Percentiles rank a stretch among this genome's conserved stretches.
These are phyloP conservation scores for Populus nigra DNA, from an alignment of 345 rosid species.

Conservation along the genomic window DNA sequence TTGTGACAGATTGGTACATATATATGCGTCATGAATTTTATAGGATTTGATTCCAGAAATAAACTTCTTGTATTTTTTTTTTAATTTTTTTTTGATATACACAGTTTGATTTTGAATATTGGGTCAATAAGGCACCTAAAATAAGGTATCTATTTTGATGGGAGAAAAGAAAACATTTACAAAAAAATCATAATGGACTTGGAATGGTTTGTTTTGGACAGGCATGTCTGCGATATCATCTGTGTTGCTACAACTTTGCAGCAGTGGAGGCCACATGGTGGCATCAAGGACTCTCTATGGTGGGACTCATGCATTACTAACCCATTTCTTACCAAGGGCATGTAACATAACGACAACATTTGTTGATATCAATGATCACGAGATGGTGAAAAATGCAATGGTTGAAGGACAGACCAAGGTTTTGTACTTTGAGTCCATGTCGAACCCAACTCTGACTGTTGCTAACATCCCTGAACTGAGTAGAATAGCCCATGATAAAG, in stretches of 20 bases:
- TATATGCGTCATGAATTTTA: too few species aligned
- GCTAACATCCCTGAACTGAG: conserved; percentile 80
- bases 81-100: too few species aligned
- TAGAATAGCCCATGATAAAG: conserved; percentile 75
- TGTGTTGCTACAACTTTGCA: conserved; percentile 82
- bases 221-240: conserved; percentile 97
- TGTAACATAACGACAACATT: conserved; percentile 86
- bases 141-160: too few species aligned
- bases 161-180: too few species aligned
- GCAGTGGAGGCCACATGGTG: conserved; percentile 95
- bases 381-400: conserved; percentile 54
- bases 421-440: conserved; percentile 77
- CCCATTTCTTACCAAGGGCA: conserved; percentile 76
- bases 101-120: too few species aligned
- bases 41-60: too few species aligned
- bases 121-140: too few species aligned
- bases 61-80: too few species aligned
- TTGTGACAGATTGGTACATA: background rate
- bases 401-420: conserved; percentile 67
- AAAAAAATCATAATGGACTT: background rate
- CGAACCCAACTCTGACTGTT: conserved; percentile 79
- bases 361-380: conserved; percentile 62
- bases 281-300: conserved; percentile 78
- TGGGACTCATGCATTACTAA: conserved; percentile 85
- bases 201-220: conserved; percentile 14